A percentile compares a stretch with the other conserved stretches of the same genome.
These are phyloP conservation scores for Mortierella sp. DNA, from an alignment of 371 early-diverging fungal genomes.

Conservation along the genomic window DNA sequence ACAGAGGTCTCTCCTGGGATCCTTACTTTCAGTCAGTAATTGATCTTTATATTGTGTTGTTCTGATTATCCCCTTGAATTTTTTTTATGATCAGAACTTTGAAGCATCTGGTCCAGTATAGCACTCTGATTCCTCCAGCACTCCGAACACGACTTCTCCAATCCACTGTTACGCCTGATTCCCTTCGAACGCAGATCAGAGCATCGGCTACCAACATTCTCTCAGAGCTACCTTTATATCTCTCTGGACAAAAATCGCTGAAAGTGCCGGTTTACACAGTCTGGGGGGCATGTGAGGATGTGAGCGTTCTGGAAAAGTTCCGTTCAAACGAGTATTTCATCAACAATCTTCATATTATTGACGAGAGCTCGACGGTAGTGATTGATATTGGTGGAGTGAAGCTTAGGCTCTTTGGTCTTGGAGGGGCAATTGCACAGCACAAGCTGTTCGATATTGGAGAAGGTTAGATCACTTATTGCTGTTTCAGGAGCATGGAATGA, in stretches of 20 bases:
- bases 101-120: conserved; percentile 74
- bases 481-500: not conserved
- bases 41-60: not conserved
- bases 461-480: conserved; percentile 54
- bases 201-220: conserved; percentile 62
- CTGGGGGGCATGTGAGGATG: conserved; percentile 80
- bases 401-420: conserved; percentile 74
- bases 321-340: conserved; percentile 65
- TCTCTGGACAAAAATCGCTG: conserved; percentile 61
- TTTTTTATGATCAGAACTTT: conserved; percentile 61
- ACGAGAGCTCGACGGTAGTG: conserved; percentile 68
- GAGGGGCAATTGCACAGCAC: conserved; percentile 76
- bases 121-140: conserved; percentile 67
- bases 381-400: conserved; percentile 73
- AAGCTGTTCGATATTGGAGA: conserved; percentile 80
- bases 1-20: not conserved
- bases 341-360: conserved; percentile 68
- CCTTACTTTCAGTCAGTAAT: too few species aligned
- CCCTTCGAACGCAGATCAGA: conserved; percentile 63
- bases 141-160: conserved; percentile 61
- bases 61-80: not conserved
- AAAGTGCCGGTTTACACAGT: conserved; percentile 76
- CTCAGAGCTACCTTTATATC: conserved; percentile 69
- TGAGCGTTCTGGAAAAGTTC: conserved; percentile 72
- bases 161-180: conserved; percentile 58